These are phyloP conservation scores for Otatea glauca DNA, from an alignment of 176 grass and related monocot species.

Conservation along the genomic window DNA sequence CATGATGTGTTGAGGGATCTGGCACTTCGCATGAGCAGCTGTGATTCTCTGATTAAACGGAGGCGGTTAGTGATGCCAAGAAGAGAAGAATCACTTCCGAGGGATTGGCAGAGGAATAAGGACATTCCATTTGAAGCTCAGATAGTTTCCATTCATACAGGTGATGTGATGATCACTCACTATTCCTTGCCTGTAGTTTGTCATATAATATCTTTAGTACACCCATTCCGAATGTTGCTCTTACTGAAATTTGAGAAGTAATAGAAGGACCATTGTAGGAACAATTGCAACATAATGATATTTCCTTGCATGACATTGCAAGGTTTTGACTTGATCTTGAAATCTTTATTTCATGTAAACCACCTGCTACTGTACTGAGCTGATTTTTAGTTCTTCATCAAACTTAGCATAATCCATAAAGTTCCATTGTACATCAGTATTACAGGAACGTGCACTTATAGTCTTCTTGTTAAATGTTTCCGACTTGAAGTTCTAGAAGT, in stretches of 20 bases:
- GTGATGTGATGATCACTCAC: constrained; percentile 37
- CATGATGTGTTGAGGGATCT: constrained; percentile 98
- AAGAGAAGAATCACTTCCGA: constrained; percentile 79
- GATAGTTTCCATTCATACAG: constrained; percentile 98
- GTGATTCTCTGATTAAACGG: constrained; percentile 63
- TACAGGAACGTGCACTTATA: not conserved
- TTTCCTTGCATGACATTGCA: not conserved
- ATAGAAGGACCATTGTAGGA: not conserved
- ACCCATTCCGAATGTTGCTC: not conserved
- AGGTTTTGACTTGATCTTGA: not conserved
- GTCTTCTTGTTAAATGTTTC: not conserved
- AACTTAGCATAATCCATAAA: not conserved
- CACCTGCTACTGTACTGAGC: not conserved
- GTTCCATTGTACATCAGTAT: not conserved
- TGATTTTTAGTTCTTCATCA: constrained; percentile 2
- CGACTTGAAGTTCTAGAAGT: not conserved
- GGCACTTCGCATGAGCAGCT: constrained; percentile 75
- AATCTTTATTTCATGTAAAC: not conserved
- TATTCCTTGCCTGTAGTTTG: not conserved
- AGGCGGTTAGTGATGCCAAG: constrained; percentile 80
- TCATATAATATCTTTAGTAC: not conserved
- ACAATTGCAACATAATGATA: not conserved
- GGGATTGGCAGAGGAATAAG: constrained; percentile 87
- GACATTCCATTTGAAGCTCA: constrained; percentile 75
- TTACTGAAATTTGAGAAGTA: not conserved